Base-by-base conservation (phyloP, 1,284 basidiomycete species). In the Cryptococcus sp. region DNA sequence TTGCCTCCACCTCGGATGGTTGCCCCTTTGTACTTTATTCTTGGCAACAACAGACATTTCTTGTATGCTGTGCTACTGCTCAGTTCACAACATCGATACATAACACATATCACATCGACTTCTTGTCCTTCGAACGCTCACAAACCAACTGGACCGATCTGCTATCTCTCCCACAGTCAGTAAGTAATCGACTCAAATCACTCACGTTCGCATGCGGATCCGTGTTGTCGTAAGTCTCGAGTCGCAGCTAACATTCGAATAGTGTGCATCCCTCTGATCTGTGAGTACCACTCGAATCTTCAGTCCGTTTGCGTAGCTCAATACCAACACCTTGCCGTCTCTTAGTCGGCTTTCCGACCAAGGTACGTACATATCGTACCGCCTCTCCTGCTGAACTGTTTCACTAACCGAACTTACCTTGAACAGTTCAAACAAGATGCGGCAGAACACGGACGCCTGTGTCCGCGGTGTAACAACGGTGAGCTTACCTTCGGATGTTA, bases 401-500 rank as follows among this genome's bases (percentile, higher is more conserved):
- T 64, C 41, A 64, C 47, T 20, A 2, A 15, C 7, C 4, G 31
- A 35, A 2, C 13, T 35, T 10, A 3, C 13, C 13, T 35, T 20
- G 27, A 10, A 8, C 59, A 76, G 73, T 66, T 76, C 60, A 67
- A 62, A 25, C 73, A 74, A 59, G 74, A 76, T 61, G 57, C 54
- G 3, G 41, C 59, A 0, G 66, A 70, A 27, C 59, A 58, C 8
- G 74, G 69, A 8, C 58, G 74, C 1, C 59, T 71, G 57, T 77
- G 75, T 54, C 75, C 75, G 6, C 62, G 67, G 20, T 77, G 75
- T 60, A 56, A 76, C 52, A 77, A 77, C 47, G 67, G 75, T 77
- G 52, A 52, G 70, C 50, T 13, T 20, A 5, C 19, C 17, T 13
- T 6, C 25, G 6, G 25, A 25, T 11, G 1, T 22, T 25, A 17